Base-by-base conservation (phyloP, 2,329 filamentous ascomycete genomes). In the Colletotrichum zoysiae region DNA sequence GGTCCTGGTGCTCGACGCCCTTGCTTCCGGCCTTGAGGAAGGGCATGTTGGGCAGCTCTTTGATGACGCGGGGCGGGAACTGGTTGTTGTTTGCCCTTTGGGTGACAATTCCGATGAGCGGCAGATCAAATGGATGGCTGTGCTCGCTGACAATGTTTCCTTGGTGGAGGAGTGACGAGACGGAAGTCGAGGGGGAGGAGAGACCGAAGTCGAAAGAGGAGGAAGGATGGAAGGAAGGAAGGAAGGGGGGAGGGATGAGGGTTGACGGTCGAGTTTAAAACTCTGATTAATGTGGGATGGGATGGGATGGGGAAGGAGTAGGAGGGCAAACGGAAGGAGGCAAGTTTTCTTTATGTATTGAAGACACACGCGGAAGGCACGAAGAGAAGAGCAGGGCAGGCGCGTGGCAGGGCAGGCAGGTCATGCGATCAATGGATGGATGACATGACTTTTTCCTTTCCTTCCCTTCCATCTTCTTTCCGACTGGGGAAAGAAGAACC, bases 11-110 rank as follows among this genome's bases (percentile, higher is more conserved):
- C 55, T 72, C 70, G 40, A 72, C 70, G 44, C 66, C 55, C 44
- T 69, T 72, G 48, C 65, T 65, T 57, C 70, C 70, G 57, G 70
- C 46, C 44, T 73, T 73, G 51, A 61, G 67, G 67, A 73, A 71
- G 46, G 67, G 67, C 70, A 73, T 73, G 40, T 53, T 59, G 70
- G 46, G 64, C 64, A n/a, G 48, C 6, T 40, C 44, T 58, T 56
- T 56, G 67, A 58, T 44, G 50, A 64, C 16, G 16, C 23, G 23
- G 42, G 42, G 18, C 44, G 59, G 50, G 30, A 23, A 30, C 8
- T 50, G 35, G 44, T 16, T 44, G 50, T 12, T n/a, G 9, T 6
- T 46, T 35, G 51, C 8, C 38, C 33, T 23, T 23, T 50, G 40
- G 30, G 35, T 51, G 11, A n/a, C 65, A 48, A 50, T 51, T 26